Evolutionary conservation across 495 filamentous ascomycete genomes (phyloP).

Genomic region (Hypoxylon lienhwacheense): DNA sequence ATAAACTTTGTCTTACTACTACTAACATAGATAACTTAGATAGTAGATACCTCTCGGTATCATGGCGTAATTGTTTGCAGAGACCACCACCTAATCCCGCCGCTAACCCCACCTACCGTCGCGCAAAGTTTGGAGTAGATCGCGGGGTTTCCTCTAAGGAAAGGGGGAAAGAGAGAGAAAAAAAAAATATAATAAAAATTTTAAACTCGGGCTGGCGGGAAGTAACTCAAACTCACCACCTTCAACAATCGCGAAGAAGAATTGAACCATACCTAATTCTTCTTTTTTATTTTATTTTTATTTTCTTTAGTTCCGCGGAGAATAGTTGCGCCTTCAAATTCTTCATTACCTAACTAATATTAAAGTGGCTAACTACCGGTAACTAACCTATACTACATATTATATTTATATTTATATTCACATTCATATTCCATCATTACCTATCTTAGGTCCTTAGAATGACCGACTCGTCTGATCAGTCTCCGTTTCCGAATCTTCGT

Average conservation of each 20-base stretch:
- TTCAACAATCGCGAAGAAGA: constrained; percentile 5
- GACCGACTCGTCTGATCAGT: constrained; percentile 35
- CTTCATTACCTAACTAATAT: too few species aligned
- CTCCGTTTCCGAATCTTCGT: constrained; percentile 55
- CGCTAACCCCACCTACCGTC: constrained; percentile 3
- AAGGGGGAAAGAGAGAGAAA: constrained; percentile 1
- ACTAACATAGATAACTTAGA: too few species aligned
- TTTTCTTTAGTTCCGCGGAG: not conserved
- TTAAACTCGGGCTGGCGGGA: constrained; percentile 10
- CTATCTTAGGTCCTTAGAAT: constrained; percentile 20
- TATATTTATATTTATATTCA: not conserved
- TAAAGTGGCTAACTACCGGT: not conserved
- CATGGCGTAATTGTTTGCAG: constrained; percentile 2
- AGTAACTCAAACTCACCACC: constrained; percentile 18
- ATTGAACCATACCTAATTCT: too few species aligned
- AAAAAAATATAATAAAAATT: not conserved
- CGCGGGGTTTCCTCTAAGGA: constrained; percentile 13
- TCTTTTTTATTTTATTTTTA: too few species aligned
- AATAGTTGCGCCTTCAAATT: too few species aligned
- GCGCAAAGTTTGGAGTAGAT: constrained; percentile 1
- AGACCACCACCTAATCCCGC: not conserved
- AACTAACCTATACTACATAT: not conserved
- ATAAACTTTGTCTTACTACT: too few species aligned
- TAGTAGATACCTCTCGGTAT: not conserved
- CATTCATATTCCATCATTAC: not conserved